Evolutionary conservation across 2,329 filamentous ascomycete species (phyloP), one percentile per base, ranked within the genome.

Genomic region (Cladosporium halotolerans): DNA sequence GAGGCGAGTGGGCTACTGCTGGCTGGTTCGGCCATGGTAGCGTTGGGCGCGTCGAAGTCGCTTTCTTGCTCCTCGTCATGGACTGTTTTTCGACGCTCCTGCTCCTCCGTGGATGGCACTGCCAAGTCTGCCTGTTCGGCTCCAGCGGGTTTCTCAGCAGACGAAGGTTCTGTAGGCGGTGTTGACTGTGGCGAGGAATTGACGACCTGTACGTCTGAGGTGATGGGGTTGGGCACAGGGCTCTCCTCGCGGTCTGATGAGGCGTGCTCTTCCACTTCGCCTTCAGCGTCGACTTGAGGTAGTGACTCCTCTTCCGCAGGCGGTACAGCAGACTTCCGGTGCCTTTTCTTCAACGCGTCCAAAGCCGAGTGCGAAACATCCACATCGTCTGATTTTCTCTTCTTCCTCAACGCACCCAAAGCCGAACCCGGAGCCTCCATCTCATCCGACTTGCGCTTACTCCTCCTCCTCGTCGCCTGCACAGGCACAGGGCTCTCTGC

Each of bases 21-120:
- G 53, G 64, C 64, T 14, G 73, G 73, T 34, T 73, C 69, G 7
- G 73, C 73, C 65, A 72, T 68, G 1, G 71, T 75, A 14, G 70
- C 69, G 55, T 72, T 73, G 18, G 66, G 55, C 4, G 61, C 55
- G 31, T 69, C 66, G 50, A 52, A 64, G 32, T 45, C 65, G 53
- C 45, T 60, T 56, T 53, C 68, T 56, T 39, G 58, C 56, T 55
- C 62, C 55, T 52, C 58, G 39, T 50, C 58, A 19, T 56, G 44
- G 3, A 42, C 14, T 43, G 31, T 38, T 31, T 44, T 16, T 10
- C 16, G 10, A 2, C 48, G 48, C 53, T 65, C 48, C 19, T 58
- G 52, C 14, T 67, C 58, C 40, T 68, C 62, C n/a, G 61, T 63
- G 14, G 63, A 66, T 18, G 63, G 63, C 11, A 69, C 53, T 23